phyloP scores from a whole-genome alignment of 2,329 filamentous ascomycete genomes.

The Aureobasidium subglaciale region DNA sequence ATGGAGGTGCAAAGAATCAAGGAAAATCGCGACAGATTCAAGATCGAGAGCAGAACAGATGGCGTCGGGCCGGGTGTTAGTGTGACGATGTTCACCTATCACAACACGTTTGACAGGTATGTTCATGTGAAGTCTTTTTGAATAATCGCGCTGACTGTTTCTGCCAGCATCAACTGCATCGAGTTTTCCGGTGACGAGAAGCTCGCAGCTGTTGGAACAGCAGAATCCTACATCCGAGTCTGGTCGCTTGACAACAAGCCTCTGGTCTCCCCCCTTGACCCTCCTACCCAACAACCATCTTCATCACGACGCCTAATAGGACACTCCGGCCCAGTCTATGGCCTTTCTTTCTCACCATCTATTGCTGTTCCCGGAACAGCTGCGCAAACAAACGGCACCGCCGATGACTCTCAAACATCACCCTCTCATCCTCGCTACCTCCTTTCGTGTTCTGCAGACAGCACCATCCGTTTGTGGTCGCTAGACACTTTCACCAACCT shows the following conservation, averaged over 20 bases:
- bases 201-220: slow-evolving; percentile 80
- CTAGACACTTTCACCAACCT: slow-evolving; percentile 87
- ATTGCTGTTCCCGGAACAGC: slow-evolving; percentile 37
- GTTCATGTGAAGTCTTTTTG: neutral
- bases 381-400: slow-evolving; percentile 32
- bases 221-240: slow-evolving; percentile 90
- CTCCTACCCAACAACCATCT: slow-evolving; percentile 51
- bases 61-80: slow-evolving; percentile 78
- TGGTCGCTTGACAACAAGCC: slow-evolving; percentile 86
- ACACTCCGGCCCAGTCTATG: slow-evolving; percentile 83
- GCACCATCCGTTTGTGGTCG: slow-evolving; percentile 86
- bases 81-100: slow-evolving; percentile 96
- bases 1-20: slow-evolving; percentile 92
- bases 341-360: slow-evolving; percentile 79
- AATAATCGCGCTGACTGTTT: slow-evolving; percentile 19
- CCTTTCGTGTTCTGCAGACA: slow-evolving; percentile 80
- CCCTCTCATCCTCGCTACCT: slow-evolving; percentile 55
- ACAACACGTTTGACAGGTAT: slow-evolving; percentile 86
- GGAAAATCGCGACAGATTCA: slow-evolving; percentile 86
- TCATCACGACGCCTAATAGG: slow-evolving; percentile 75
- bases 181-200: slow-evolving; percentile 90
- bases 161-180: slow-evolving; percentile 70
- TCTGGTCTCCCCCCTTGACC: slow-evolving; percentile 59
- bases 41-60: slow-evolving; percentile 75
- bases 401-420: slow-evolving; percentile 40